phyloP scores from a whole-genome alignment of 441 rosid species.

The Brassica hybrid region DNA sequence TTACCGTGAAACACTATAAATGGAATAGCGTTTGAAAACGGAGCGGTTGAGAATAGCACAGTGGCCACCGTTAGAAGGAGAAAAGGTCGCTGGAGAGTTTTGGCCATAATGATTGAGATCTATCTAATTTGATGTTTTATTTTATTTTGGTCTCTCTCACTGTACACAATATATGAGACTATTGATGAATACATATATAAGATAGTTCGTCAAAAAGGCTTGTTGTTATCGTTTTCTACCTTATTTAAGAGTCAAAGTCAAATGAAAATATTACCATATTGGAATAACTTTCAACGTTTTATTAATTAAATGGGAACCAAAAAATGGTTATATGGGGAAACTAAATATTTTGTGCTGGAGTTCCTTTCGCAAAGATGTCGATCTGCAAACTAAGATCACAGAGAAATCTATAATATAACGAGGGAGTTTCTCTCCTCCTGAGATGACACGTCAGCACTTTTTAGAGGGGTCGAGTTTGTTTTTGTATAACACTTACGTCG shows the following conservation, averaged over 20 bases:
- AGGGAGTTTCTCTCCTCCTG: no score
- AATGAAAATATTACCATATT: no score
- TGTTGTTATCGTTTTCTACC: no score
- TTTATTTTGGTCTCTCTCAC: neutral
- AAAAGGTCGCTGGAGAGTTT: neutral
- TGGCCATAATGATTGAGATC: conserved; percentile 1
- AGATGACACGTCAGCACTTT: no score
- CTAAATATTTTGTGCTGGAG: neutral
- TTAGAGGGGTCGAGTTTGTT: no score
- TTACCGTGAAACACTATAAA: conserved; percentile 25
- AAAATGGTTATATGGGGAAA: neutral
- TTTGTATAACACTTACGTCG: no score
- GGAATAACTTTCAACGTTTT: no score
- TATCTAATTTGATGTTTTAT: neutral
- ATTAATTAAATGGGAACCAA: neutral
- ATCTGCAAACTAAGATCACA: neutral
- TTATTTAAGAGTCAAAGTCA: no score
- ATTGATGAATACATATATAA: no score
- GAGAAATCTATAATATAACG: neutral
- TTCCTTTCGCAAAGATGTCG: neutral
- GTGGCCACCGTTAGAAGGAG: neutral
- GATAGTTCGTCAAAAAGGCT: no score
- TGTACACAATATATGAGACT: neutral
- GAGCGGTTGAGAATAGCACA: neutral
- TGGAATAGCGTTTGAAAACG: neutral